phyloP scores from a whole-genome alignment of 495 filamentous ascomycete genomes.

The Aspergillus affinis region DNA sequence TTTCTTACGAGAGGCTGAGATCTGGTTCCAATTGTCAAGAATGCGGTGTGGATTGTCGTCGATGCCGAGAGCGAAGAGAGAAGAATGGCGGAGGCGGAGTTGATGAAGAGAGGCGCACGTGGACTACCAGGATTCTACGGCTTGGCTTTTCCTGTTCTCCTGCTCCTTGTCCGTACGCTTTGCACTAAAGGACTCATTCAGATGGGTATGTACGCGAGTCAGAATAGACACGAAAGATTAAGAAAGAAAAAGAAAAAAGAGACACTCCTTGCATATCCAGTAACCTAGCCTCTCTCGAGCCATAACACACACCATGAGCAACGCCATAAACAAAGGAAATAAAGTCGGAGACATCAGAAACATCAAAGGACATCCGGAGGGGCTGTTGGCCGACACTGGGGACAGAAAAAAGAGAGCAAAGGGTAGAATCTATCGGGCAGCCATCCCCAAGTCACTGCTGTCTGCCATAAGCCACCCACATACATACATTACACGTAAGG shows the following conservation, averaged over 20 bases:
- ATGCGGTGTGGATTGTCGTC: not conserved
- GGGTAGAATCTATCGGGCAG: not conserved
- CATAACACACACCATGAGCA: slow-evolving; percentile 36
- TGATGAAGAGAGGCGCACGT: slow-evolving; percentile 1
- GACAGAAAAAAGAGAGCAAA: not conserved
- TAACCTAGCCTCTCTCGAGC: slow-evolving; percentile 32
- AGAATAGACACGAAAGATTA: not conserved
- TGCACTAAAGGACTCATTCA: slow-evolving; percentile 9
- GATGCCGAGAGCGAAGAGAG: not conserved
- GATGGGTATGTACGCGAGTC: slow-evolving; percentile 36
- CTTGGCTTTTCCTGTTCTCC: not conserved
- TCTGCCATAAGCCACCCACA: slow-evolving; percentile 15
- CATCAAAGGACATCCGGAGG: slow-evolving; percentile 5
- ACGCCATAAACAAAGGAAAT: slow-evolving; percentile 40
- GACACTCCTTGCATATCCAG: slow-evolving; percentile 32
- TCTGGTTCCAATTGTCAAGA: not conserved
- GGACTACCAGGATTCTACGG: not conserved
- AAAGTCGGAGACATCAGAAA: slow-evolving; percentile 4
- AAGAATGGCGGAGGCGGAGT: not conserved
- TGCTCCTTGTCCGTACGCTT: not conserved
- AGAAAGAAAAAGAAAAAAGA: not conserved
- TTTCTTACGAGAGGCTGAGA: not conserved
- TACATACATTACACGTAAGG: slow-evolving; percentile 22
- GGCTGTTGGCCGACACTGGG: not conserved
- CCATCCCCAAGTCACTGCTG: not conserved